Evolutionary conservation across 2,329 filamentous ascomycete species (phyloP).

Genomic region (Xylariaceae sp.): DNA sequence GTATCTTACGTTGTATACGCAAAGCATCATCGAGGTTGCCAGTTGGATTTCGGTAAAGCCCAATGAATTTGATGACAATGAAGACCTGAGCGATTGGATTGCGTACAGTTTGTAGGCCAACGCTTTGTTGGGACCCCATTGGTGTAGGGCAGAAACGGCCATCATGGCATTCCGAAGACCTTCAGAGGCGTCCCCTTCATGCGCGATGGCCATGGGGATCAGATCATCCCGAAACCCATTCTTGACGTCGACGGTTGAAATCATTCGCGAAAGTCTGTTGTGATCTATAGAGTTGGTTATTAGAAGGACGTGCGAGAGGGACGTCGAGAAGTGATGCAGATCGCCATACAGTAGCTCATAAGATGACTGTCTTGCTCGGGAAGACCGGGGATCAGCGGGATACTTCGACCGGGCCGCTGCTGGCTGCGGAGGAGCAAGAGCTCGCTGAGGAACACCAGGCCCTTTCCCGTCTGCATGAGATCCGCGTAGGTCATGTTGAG

Average conservation of each 20-base stretch:
- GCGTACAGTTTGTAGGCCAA: slow-evolving; percentile 40
- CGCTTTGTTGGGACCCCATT: slow-evolving; percentile 36
- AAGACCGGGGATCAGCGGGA: slow-evolving; percentile 30
- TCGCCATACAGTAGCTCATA: slow-evolving; percentile 29
- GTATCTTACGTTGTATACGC: slow-evolving; percentile 42
- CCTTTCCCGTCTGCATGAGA: slow-evolving; percentile 31
- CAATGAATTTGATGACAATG: slow-evolving; percentile 31
- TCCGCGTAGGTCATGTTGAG: slow-evolving; percentile 38
- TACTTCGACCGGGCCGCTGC: slow-evolving; percentile 26
- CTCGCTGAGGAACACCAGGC: slow-evolving; percentile 25
- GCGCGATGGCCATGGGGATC: slow-evolving; percentile 41
- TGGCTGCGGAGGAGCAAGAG: slow-evolving; percentile 24
- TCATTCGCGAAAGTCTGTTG: slow-evolving; percentile 38
- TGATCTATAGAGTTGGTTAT: slow-evolving; percentile 32
- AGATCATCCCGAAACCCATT: slow-evolving; percentile 44
- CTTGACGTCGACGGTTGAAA: slow-evolving; percentile 42
- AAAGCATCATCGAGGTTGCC: slow-evolving; percentile 47
- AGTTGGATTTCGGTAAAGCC: slow-evolving; percentile 37
- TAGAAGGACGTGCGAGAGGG: not conserved
- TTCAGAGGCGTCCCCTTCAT: slow-evolving; percentile 31
- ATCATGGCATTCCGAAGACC: slow-evolving; percentile 42
- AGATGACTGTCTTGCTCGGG: slow-evolving; percentile 30
- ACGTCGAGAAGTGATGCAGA: not conserved
- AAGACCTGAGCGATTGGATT: slow-evolving; percentile 36
- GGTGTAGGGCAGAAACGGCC: slow-evolving; percentile 41